Base-by-base conservation (phyloP, 2,329 filamentous ascomycete species). In the Aspergillus intermedius region DNA sequence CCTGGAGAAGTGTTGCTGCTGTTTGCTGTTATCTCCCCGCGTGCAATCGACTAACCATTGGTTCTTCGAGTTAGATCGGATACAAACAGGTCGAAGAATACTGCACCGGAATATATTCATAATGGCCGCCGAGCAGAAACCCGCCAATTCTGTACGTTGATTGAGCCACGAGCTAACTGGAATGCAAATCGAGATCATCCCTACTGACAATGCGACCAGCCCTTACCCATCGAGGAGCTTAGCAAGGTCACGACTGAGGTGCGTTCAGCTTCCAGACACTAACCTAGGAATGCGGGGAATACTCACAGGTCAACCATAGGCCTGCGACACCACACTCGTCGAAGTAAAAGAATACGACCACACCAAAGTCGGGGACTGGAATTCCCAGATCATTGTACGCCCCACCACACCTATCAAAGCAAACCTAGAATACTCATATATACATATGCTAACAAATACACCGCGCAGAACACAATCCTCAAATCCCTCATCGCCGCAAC, bases 301-400 rank as follows among this genome's bases (percentile, higher is more conserved):
- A 22, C 39, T 34, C 2, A 42, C 34, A 30, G 32, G 42, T 28
- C 48, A 39, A 13, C 37, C 37, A 32, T 54, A 95, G 90, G 91
- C 89, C 59, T 95, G 91, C 77, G 83, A 87, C 64, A 79, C 78
- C 58, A 86, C 88, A 51, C 81, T 97, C 61, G 82, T 83, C 54
- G 78, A 73, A 54, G 83, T 83, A 51, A 83, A 88, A 53, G 84
- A 80, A 72, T 98, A 98, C 75, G 87, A 95, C 57, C 93, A 97
- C 72, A 73, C 83, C 48, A 85, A 86, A 66, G 94, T 91, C 32
- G 82, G 86, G 66, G 75, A 82, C 60, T 97, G 91, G 91, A 97
- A 97, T 76, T 86, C 86, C 30, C 77, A 79, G 57, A 97, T 98
- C 70, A 96, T 97, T 70, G 90, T 95, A 80, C 61, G 82, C 75